phyloP scores from a whole-genome alignment of 1,139 yeast genomes.

The Kurtzmaniella quercitrusa region DNA sequence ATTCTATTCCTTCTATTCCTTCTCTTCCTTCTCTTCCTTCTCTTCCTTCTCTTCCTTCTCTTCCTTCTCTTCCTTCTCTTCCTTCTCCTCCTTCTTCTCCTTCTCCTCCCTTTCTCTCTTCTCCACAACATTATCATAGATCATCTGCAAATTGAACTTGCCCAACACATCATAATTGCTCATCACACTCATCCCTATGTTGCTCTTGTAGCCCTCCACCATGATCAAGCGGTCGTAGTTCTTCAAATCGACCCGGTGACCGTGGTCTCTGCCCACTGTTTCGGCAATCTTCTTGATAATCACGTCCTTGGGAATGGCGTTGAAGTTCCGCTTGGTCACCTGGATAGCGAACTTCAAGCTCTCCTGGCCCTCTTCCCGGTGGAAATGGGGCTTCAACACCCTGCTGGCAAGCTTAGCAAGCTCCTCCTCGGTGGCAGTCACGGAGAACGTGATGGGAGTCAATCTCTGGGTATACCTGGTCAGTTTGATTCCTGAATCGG shows the following conservation, averaged over 20 bases:
- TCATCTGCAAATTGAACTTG: conserved; percentile 61
- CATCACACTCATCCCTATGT: conserved; percentile 78
- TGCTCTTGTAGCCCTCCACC: conserved; percentile 83
- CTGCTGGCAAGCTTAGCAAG: conserved; percentile 51
- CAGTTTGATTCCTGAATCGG: conserved; percentile 45
- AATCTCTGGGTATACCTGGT: conserved; percentile 75
- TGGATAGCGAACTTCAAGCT: conserved; percentile 75
- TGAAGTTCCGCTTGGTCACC: conserved; percentile 75
- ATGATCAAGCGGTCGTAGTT: conserved; percentile 72
- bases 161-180: conserved; percentile 53
- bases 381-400: conserved; percentile 68
- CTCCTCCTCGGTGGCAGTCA: conserved; percentile 68
- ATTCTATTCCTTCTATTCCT: neutral
- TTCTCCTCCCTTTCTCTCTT: conserved; percentile 10
- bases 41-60: conserved; percentile 5
- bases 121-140: conserved; percentile 44
- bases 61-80: conserved; percentile 5
- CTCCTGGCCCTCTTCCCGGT: conserved; percentile 38
- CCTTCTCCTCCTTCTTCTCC: conserved; percentile 3
- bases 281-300: conserved; percentile 71
- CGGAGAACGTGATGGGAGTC: conserved; percentile 75
- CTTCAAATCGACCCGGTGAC: conserved; percentile 78
- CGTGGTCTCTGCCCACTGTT: conserved; percentile 63
- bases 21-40: neutral
- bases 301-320: conserved; percentile 60